Evolutionary conservation across 148 eudicot genomes (phyloP).

Genomic region (Mesembryanthemum crystallinum): DNA sequence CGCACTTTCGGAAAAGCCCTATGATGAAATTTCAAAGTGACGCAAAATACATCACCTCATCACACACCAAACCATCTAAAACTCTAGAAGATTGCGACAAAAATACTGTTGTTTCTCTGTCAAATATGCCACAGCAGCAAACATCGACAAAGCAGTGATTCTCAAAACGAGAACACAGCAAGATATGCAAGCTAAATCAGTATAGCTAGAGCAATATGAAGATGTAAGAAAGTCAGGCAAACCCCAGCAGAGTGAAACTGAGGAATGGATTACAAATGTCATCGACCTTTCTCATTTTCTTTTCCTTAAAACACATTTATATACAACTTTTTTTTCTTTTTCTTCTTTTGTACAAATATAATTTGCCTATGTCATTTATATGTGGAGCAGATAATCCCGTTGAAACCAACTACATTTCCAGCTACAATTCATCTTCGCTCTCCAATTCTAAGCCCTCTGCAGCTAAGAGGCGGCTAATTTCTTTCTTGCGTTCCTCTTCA

Average conservation of each 20-base stretch:
- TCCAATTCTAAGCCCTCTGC: slow-evolving; percentile 93
- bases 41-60: too few species aligned
- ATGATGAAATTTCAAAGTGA: too few species aligned
- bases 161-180: too few species aligned
- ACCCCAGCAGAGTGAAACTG: neutral
- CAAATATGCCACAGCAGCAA: too few species aligned
- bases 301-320: neutral
- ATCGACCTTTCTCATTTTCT: neutral
- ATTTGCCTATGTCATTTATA: too few species aligned
- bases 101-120: too few species aligned
- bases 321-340: slow-evolving; percentile 2
- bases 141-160: too few species aligned
- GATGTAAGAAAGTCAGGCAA: neutral
- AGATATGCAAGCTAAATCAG: neutral
- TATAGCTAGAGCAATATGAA: neutral
- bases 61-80: too few species aligned
- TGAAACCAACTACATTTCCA: too few species aligned
- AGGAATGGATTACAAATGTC: slow-evolving; percentile 1
- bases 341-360: neutral
- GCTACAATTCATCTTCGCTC: slow-evolving; percentile 58
- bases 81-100: too few species aligned
- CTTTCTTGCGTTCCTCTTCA: slow-evolving; percentile 71
- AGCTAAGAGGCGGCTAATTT: slow-evolving; percentile 70
- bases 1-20: too few species aligned
- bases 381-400: too few species aligned